Evolutionary conservation across 1,284 basidiomycete species (phyloP), one percentile per base, ranked within the genome.

Genomic region (Trametes pubescens): DNA sequence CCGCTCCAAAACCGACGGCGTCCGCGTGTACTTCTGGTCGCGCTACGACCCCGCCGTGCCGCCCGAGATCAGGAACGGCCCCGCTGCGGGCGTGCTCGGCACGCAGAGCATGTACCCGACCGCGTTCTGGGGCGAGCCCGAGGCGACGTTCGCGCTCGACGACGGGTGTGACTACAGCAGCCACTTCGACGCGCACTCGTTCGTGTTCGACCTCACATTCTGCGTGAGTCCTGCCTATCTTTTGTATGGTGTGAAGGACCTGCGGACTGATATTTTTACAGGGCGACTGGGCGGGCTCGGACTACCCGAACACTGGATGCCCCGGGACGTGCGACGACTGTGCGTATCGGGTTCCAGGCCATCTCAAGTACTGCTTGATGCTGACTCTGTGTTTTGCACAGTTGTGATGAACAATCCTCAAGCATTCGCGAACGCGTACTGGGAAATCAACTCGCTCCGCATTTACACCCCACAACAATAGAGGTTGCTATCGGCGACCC

Each of bases 381-480:
- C 47, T 51, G 9, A 51, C 32, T n/a, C 13, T 9, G 2, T 44
- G 34, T 38, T 26, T 13, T 24, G 55, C 49, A 35, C 34, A 87
- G 85, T 80, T 69, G 87, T 88, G 37, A 72, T 83, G 68, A 81
- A 84, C 64, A 81, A 86, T 66, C 87, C 89, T 0, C 62, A 72
- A 10, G 80, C 78, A 14, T 90, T 90, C 73, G 53, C 60, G 18
- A 79, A 88, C 14, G 85, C 88, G 4, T 90, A 86, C 74, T 91
- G 88, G 87, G 84, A 85, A 59, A 78, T 91, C 73, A 85, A 86
- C 69, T 80, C 83, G 3, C 73, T 90, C 37, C 79, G 81, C 26
- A 78, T 88, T 10, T 91, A 89, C 75, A 82, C 79, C 24, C 74
- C 75, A 4, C 32, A 44, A 34, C 57, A 55, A 43, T 38, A 51